Base-by-base conservation (phyloP, 345 rosid genomes). In the Arabis hirsuta region DNA sequence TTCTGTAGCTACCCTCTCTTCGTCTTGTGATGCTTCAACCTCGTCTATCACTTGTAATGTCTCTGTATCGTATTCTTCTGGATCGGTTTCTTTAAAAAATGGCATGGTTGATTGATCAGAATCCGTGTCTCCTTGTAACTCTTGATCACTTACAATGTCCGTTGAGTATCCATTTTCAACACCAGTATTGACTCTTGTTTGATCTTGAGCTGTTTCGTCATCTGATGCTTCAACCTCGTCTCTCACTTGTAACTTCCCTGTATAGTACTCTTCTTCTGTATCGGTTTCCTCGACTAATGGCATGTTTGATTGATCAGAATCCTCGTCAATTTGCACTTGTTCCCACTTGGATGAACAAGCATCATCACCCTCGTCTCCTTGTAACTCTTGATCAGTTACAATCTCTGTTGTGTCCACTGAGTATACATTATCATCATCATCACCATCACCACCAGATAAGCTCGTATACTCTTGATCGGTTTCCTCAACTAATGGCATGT, bases 361-460 rank as follows among this genome's bases (percentile, higher is more conserved):
- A 68, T 36, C 39, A 36, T 14, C n/a, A n/a, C n/a, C 65, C 34
- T 68, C 46, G 10, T 53, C 58, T 54, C 50, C 51, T 27, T 48
- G 59, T 19, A 69, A 46, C 65, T 54, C 69, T 46, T 76, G 74
- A 62, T 46, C 63, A 61, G 50, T 74, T 12, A 48, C 38, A 50
- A 50, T 20, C 24, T 66, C 60, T 20, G 34, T 31, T 31, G 6
- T 31, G 34, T 5, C 6, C 34, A 31, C 34, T 31, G 34, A 31
- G 34, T 31, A 3, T 31, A 5, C 34, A 31, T 31, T 31, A 3
- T n/a, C n/a, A n/a, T n/a, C n/a, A n/a, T n/a, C n/a, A n/a, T n/a
- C n/a, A n/a, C n/a, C n/a, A n/a, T 31, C 34, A 31, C 6, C 34
- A 4, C 34, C 34, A 31, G 5, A 31, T 31, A 31, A 31, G 34